Evolutionary conservation across 441 rosid genomes (phyloP).

Genomic region (Melastoma candidum): DNA sequence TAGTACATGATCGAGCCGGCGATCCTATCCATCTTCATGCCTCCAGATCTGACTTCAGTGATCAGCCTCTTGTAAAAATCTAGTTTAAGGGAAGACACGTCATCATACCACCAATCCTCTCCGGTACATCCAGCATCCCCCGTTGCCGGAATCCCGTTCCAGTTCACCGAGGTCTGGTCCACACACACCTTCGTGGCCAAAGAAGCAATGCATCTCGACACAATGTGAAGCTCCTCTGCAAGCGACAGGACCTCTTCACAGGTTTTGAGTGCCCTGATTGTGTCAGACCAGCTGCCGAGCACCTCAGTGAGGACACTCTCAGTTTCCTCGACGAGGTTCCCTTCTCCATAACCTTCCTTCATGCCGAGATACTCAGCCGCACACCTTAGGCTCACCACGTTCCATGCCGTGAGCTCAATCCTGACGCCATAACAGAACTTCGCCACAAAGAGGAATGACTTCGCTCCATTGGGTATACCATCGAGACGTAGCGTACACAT

Average conservation of each 20-base stretch:
- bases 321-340: slow-evolving; percentile 59
- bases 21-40: slow-evolving; percentile 46
- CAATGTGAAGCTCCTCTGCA: slow-evolving; percentile 75
- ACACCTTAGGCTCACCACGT: slow-evolving; percentile 62
- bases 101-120: slow-evolving; percentile 91
- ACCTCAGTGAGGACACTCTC: slow-evolving; percentile 61
- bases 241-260: slow-evolving; percentile 50
- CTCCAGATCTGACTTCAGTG: slow-evolving; percentile 37
- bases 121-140: slow-evolving; percentile 25
- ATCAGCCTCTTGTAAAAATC: slow-evolving; percentile 57
- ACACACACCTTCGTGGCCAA: slow-evolving; percentile 72
- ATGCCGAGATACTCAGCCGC: slow-evolving; percentile 85
- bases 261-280: slow-evolving; percentile 64
- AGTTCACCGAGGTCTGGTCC: slow-evolving; percentile 55
- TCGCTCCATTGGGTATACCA: slow-evolving; percentile 74
- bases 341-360: slow-evolving; percentile 63
- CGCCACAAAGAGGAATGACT: slow-evolving; percentile 61
- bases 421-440: slow-evolving; percentile 80
- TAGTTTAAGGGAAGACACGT: slow-evolving; percentile 49
- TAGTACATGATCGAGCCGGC: slow-evolving; percentile 62
- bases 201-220: slow-evolving; percentile 71
- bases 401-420: slow-evolving; percentile 52
- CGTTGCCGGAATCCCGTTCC: slow-evolving; percentile 73
- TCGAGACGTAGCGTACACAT: slow-evolving; percentile 44
- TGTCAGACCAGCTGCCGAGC: slow-evolving; percentile 56